phyloP scores from a whole-genome alignment of 1,284 basidiomycete genomes.

The Trichosporon asahii region DNA sequence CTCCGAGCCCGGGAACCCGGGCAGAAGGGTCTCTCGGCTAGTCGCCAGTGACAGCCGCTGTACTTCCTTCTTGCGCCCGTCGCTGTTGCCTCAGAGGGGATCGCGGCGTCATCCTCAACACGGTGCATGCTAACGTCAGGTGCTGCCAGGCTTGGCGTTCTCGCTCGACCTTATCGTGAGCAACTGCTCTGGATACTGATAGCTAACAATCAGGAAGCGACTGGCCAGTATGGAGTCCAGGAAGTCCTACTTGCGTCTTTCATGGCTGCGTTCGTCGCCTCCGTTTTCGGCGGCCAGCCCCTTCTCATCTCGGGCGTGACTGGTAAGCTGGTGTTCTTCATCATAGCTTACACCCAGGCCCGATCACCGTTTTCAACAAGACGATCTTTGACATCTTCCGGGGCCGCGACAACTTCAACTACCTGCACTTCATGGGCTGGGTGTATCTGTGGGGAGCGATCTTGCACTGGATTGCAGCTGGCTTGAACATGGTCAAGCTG shows the following conservation, averaged over 20 bases:
- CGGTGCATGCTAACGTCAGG: constrained; percentile 39
- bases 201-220: constrained; percentile 59
- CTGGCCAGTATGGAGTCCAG: constrained; percentile 80
- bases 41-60: too few species aligned
- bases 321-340: constrained; percentile 61
- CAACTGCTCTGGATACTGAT: not conserved
- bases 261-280: constrained; percentile 88
- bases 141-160: constrained; percentile 87
- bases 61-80: too few species aligned
- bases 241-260: constrained; percentile 70
- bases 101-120: too few species aligned
- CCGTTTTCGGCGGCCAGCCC: constrained; percentile 84
- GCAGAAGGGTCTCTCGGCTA: not conserved
- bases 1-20: not conserved
- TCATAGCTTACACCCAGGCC: too few species aligned
- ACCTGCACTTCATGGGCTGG: constrained; percentile 86
- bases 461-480: constrained; percentile 81
- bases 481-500: constrained; percentile 78
- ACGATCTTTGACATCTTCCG: constrained; percentile 77
- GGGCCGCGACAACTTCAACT: constrained; percentile 54
- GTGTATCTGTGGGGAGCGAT: constrained; percentile 91
- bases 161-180: constrained; percentile 79
- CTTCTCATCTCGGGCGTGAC: constrained; percentile 92
- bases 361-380: constrained; percentile 87
- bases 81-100: too few species aligned